A percentile compares a stretch with the other conserved stretches of the same genome.
Evolutionary conservation across 768 basidiomycete species (phyloP).

Genomic region (Boletales sp.): DNA sequence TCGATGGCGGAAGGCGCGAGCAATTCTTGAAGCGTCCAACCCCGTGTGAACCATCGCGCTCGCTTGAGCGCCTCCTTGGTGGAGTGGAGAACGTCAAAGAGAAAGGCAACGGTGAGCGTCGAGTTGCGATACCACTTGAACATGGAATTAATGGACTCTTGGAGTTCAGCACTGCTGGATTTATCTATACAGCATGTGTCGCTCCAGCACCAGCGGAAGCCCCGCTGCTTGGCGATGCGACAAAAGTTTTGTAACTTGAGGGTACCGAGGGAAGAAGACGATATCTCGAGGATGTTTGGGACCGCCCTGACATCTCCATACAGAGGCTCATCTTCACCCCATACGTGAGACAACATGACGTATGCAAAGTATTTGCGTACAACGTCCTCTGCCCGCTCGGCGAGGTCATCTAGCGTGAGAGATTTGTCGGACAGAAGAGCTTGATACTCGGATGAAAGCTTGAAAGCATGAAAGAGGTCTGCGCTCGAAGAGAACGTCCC

Average conservation of each 20-base stretch:
- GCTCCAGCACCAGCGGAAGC: constrained; percentile 26
- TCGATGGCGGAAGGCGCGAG: constrained; percentile 23
- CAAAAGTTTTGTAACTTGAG: constrained; percentile 24
- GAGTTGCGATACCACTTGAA: constrained; percentile 32
- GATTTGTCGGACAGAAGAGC: constrained; percentile 10
- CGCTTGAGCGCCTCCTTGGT: constrained; percentile 11
- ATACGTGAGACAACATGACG: constrained; percentile 27
- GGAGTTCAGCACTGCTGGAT: constrained; percentile 26
- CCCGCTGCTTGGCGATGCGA: constrained; percentile 12
- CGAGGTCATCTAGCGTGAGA: constrained; percentile 5
- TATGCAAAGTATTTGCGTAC: constrained; percentile 23
- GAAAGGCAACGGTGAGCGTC: constrained; percentile 27
- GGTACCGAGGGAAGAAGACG: constrained; percentile 13
- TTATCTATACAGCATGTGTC: constrained; percentile 32
- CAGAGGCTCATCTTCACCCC: constrained; percentile 26
- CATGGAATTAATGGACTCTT: constrained; percentile 32
- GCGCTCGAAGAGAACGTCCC: constrained; percentile 17
- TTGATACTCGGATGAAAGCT: constrained; percentile 9
- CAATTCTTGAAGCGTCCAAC: constrained; percentile 29
- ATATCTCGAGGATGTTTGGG: constrained; percentile 15
- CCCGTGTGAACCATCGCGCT: constrained; percentile 25
- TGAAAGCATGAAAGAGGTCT: constrained; percentile 18
- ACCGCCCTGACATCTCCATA: constrained; percentile 13
- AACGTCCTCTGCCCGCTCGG: constrained; percentile 12
- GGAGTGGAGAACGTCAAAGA: constrained; percentile 17